phyloP scores from a whole-genome alignment of 2,329 filamentous ascomycete genomes.

The Venturia carpophila region DNA sequence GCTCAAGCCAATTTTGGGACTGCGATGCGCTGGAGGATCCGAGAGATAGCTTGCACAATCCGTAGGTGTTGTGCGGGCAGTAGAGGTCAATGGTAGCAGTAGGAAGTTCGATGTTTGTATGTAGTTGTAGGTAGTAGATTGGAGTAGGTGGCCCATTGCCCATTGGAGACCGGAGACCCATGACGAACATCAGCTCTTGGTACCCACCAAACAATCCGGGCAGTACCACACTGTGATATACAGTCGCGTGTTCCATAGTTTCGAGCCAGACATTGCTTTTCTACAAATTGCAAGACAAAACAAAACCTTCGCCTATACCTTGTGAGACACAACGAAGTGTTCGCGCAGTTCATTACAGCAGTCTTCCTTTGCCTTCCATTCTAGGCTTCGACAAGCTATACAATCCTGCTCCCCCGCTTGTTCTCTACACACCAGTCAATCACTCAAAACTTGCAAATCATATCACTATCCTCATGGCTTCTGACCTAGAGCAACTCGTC shows the following conservation, averaged over 20 bases:
- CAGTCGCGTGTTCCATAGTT: no score
- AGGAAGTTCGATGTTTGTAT: background rate
- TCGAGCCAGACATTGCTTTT: no score
- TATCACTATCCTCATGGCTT: constrained; percentile 33
- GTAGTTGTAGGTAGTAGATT: background rate
- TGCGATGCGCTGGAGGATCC: constrained; percentile 5
- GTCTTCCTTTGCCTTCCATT: background rate
- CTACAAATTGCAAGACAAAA: no score
- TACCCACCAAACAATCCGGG: no score
- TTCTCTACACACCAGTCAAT: background rate
- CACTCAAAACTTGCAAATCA: background rate
- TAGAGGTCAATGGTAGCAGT: background rate
- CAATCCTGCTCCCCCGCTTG: background rate
- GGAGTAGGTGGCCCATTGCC: background rate
- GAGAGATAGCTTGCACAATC: background rate
- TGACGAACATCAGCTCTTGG: no score
- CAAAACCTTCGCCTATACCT: background rate
- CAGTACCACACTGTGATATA: no score
- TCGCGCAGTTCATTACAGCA: background rate
- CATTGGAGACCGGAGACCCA: no score
- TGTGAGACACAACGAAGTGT: background rate
- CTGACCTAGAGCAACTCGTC: constrained; percentile 53
- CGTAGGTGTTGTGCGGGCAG: background rate
- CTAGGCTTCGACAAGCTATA: background rate
- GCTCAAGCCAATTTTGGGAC: background rate